Base-by-base conservation (phyloP, 2,329 filamentous ascomycete species). In the Colletotrichum endophyticum region DNA sequence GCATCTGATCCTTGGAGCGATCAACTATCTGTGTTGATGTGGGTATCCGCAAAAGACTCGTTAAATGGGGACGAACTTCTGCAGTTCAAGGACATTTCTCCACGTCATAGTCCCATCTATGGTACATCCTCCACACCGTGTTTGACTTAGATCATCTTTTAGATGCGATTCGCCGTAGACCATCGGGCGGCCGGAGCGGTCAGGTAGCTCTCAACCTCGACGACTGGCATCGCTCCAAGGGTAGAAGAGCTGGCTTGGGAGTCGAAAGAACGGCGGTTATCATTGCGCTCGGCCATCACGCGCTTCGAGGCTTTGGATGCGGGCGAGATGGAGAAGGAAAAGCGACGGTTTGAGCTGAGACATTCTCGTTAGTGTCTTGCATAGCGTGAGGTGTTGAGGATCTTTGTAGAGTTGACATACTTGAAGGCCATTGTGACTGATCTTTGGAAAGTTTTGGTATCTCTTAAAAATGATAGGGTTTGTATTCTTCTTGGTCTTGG, bases 161-260 rank as follows among this genome's bases (percentile, higher is more conserved):
- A 77, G 11, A 75, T 75, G 0, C 75, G 57, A 56, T 77, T 77
- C 8, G 72, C 75, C 1, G 75, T 75, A 8, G 71, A 66, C 75
- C 72, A 77, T 13, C 75, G 72, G 3, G 19, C 25, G 5, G 75
- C 71, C 8, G 72, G 75, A 7, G 75, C 66, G 7, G 72, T 75
- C 15, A 75, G 53, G 13, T 77, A 66, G 11, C 36, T 66, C 36
- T 71, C 75, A 15, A 75, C 75, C 27, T 71, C 22, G 22, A 75
- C 72, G 27, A 71, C 75, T 12, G 75, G 75, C 66, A 71, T 57
- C 13, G 28, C 25, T 3, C 75, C 75, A 11, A 77, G 66, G 6
- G 75, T 77, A 2, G 71, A 75, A 6, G 72, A 77, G 27, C 49
- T 75, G 5, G 75, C 72, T 8, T 75, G 71, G 6, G 72, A 77